Evolutionary conservation across 257 asterid species (phyloP), one percentile per base, ranked within the genome.

Genomic region (Solanum chmielewskii): DNA sequence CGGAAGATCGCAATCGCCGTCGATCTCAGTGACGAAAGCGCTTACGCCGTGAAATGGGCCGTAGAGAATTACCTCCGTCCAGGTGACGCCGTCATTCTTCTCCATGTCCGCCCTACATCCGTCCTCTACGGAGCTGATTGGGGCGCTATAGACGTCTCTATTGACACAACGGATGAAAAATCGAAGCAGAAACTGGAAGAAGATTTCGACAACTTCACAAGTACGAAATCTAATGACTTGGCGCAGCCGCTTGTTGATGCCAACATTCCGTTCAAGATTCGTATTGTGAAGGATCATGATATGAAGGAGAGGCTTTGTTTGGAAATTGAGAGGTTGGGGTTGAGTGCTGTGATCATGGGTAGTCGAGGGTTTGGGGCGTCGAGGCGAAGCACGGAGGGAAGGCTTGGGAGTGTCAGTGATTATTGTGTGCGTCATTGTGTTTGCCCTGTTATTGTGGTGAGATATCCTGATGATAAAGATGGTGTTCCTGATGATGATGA

Each of bases 281-380:
- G 90, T 83, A 94, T 94, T 27, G 96, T 93, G 88, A 93, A 92
- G 92, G 98, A 95, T 83, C 97, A 95, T 41, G 98, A 95, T 84
- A 93, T 93, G 98, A 94, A 94, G 88, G 98, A 94, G 92, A 91
- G 98, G 90, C 87, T 94, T 35, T 94, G 98, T 87, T 85, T 95
- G 95, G 98, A 94, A 92, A 96, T 94, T 62, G 98, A 94, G 94
- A 90, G 98, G 94, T 90, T 94, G 18, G 97, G 97, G 39, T 88
- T 95, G 86, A 92, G 96, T 86, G 94, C 97, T 25, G 95, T 95
- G 85, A 92, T 95, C 37, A 95, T 95, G 97, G 98, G 98, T 84
- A 95, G 98, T 75, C 73, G 98, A 29, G 98, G 98, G 42, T 93
- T 94, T 66, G 98, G 98, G 4, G 96, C 96, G 1, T 88, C 93